Evolutionary conservation across 345 rosid genomes (phyloP), one percentile per base, ranked within the genome.

Genomic region (Theobroma cacao): DNA sequence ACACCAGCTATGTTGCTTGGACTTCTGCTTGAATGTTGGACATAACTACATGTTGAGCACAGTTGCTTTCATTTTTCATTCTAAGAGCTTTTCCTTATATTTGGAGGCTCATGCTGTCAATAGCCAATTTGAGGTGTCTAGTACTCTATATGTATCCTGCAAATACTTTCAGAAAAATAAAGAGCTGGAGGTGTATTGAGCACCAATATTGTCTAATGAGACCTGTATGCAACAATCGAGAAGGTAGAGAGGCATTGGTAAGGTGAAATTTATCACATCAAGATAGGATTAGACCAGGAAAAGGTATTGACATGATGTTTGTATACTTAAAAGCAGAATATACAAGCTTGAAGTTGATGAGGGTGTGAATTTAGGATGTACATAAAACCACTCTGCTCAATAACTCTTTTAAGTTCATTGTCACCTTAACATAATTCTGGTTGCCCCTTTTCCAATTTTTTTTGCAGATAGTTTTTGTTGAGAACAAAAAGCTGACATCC

Each of bases 401-500:
- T 22, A 53, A 14, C 14, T 47, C 52, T 17, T n/a, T n/a, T 26
- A 26, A 18, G 47, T 6, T 15, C 36, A n/a, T 43, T 24, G 50
- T 74, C 20, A 14, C 11, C 50, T 15, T 31, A 12, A 22, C 56
- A 8, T 17, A 9, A 14, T 8, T 63, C 59, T 18, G 47, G 56
- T 48, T 80, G 6, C 55, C 18, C 48, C 3, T 38, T 59, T 24
- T 4, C 50, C 52, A 26, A 63, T 14, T 77, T 15, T 2, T 36
- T 71, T 53, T 70, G 80, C 89, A 93, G 98, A 95, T 95, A 77
- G 82, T 86, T 62, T 95, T 95, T 79, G 90, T 91, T 68, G 98
- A 93, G 83, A 88, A 89, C 77, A 95, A 92, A 84, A 93, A 84
- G 59, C 82, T 90, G 82, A 86, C 14, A 5, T 38, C 86, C 2